Evolutionary conservation across 805 yeast genomes (phyloP).

Genomic region (Nakazawaea pomicola): DNA sequence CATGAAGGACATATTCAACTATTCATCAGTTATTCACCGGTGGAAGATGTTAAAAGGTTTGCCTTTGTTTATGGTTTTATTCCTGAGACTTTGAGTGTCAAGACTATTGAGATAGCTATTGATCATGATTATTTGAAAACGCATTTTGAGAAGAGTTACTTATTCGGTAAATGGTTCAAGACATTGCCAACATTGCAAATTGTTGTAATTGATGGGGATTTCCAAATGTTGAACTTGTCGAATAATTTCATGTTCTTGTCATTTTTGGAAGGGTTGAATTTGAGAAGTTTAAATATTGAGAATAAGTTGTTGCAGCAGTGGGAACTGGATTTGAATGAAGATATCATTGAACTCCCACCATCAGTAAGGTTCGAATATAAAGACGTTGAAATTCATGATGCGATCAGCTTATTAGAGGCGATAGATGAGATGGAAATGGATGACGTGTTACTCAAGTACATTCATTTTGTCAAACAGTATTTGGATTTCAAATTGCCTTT

Average conservation of each 20-base stretch:
- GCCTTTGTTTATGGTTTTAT: slow-evolving; percentile 41
- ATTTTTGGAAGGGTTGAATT: slow-evolving; percentile 21
- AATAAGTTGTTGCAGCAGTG: slow-evolving; percentile 26
- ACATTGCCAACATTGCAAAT: slow-evolving; percentile 38
- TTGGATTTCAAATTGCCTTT: not conserved
- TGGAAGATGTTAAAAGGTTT: slow-evolving; percentile 36
- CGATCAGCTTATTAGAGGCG: not conserved
- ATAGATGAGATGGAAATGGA: not conserved
- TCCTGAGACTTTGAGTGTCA: slow-evolving; percentile 25
- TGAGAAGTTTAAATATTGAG: slow-evolving; percentile 19
- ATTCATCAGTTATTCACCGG: slow-evolving; percentile 39
- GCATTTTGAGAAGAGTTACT: slow-evolving; percentile 3
- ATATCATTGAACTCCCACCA: not conserved
- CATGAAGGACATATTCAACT: slow-evolving; percentile 27
- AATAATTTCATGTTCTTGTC: slow-evolving; percentile 30
- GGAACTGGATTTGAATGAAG: slow-evolving; percentile 30
- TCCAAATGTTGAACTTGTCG: slow-evolving; percentile 22
- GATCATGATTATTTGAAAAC: slow-evolving; percentile 18
- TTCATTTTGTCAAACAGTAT: not conserved
- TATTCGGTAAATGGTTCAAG: slow-evolving; percentile 29
- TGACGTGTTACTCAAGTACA: not conserved
- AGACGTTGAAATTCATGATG: not conserved
- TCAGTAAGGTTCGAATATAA: not conserved
- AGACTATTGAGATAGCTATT: slow-evolving; percentile 31
- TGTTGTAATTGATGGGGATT: slow-evolving; percentile 18